Base-by-base conservation (phyloP, 768 basidiomycete genomes). In the Tylopilus sp. region DNA sequence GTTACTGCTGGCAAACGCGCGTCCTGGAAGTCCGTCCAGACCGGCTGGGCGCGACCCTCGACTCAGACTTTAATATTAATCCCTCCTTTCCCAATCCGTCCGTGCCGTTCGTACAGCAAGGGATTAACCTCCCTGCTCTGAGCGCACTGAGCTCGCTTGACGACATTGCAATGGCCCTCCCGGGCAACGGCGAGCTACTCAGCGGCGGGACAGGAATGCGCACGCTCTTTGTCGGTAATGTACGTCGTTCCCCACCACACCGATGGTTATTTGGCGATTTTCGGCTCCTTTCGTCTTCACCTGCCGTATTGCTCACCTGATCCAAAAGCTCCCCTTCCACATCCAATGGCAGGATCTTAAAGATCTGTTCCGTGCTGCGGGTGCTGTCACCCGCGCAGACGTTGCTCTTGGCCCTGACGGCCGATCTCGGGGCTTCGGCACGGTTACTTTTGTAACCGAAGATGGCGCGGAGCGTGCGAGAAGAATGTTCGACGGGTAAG, bases 321-420 rank as follows among this genome's bases (percentile, higher is more conserved):
- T 59, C 42, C 54, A n/a, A 54, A 93, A 65, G 91, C 81, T 95
- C 16, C 92, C 92, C 0, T 94, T 93, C 71, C 92, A 94, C 62
- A 88, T 87, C 60, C 92, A 94, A 72, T 99, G 96, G 96, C 96
- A 98, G 71, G 96, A 98, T 66, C 79, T 99, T 40, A 98, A 98
- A 71, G 95, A 98, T 71, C 78, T 98, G 6, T 96, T 98, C 66
- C 83, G 95, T 25, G 85, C 89, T 57, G 92, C 91, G 2, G 95
- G 96, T 17, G 85, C 88, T 19, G 88, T 98, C 49, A 74, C 93
- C 31, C 84, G 96, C 22, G 96, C 96, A 11, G 93, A 96, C 59
- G 89, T 97, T 21, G 89, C 89, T 17, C 80, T 92, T 29, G 92
- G 92, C 31, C 82, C 81, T 6, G 93, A 97, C 64, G 91, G 92